Conservation (phyloP, 441 rosid species). For the Populus hybrid region DNA sequence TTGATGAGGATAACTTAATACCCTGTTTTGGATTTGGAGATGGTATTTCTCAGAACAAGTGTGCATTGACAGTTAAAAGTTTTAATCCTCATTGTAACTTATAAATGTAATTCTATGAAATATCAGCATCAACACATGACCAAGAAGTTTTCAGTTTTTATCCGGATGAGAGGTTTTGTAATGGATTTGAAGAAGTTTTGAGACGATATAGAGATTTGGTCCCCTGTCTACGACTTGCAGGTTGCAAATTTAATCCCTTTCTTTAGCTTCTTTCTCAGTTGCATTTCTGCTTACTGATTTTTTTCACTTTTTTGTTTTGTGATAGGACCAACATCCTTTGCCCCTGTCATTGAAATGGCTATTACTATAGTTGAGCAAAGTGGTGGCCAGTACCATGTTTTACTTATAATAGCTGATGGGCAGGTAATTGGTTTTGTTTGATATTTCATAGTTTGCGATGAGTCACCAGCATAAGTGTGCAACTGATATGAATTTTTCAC, state of each 20-base stretch:
- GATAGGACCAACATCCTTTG: slow-evolving; percentile 94
- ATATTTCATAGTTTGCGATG: background rate
- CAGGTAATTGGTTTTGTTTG: slow-evolving; percentile 45
- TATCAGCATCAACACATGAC: slow-evolving; percentile 77
- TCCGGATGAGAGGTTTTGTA: slow-evolving; percentile 56
- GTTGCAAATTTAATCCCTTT: slow-evolving; percentile 23
- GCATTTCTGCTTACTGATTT: background rate
- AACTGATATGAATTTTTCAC: background rate
- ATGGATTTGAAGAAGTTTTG: slow-evolving; percentile 87
- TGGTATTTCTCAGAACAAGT: slow-evolving; percentile 34
- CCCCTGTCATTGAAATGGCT: slow-evolving; percentile 89
- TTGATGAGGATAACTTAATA: slow-evolving; percentile 80
- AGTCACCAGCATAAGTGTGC: background rate
- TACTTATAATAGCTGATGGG: slow-evolving; percentile 43
- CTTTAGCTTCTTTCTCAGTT: background rate
- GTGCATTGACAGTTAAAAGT: background rate
- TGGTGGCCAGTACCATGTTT: slow-evolving; percentile 83
- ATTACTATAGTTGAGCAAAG: slow-evolving; percentile 86
- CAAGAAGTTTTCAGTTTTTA: slow-evolving; percentile 82
- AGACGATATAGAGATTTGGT: slow-evolving; percentile 57
- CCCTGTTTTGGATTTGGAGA: slow-evolving; percentile 89
- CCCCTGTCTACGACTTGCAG: slow-evolving; percentile 74
- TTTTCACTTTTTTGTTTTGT: slow-evolving; percentile 1
- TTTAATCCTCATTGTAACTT: background rate
- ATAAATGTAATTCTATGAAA: slow-evolving; percentile 6